Evolutionary conservation across 177 flowering plant species (phyloP), one percentile per base, ranked within the genome.

Genomic region (Telopea speciosissima): DNA sequence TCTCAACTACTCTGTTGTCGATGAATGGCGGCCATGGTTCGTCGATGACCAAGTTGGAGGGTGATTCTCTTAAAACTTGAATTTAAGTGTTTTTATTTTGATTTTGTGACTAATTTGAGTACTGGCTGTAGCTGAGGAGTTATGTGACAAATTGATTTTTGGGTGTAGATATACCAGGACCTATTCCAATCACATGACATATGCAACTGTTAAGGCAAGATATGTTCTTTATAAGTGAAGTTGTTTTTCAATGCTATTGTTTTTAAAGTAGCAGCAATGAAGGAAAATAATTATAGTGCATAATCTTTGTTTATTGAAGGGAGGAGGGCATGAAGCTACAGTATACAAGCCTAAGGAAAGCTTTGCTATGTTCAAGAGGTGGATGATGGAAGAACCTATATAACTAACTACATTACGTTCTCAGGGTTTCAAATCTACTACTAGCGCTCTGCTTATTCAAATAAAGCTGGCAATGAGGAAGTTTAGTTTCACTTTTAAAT

Each of bases 281-380:
- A 44, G 49, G 49, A 44, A 44, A 44, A 44, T 44, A 44, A 1
- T 44, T 44, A 13, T 9, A 44, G 49, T 36, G 13, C 59, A 7
- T 13, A 24, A 28, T 59, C 21, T 24, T 19, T 60, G 42, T 25
- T 19, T 49, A 14, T 21, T 70, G 45, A 75, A 84, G 85, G 87
- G 84, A 23, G 88, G 69, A 64, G 88, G 88, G 8, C 88, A 83
- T 62, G 82, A 85, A 66, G 82, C 83, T 67, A 84, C 84, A 2
- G 82, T 79, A 63, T 83, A 83, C 66, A 77, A 22, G 70, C 86
- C 84, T 42, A 62, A 65, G 65, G 83, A 77, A 59, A 74, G 83
- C 40, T 68, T 68, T 52, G 64, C 75, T 5, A 82, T 85, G 85
- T 78, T 74, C 31, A 40, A 72, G 25, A 79, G 86, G 26, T 85